Base-by-base conservation (phyloP, 768 basidiomycete species). In the Amanita rubescens region DNA sequence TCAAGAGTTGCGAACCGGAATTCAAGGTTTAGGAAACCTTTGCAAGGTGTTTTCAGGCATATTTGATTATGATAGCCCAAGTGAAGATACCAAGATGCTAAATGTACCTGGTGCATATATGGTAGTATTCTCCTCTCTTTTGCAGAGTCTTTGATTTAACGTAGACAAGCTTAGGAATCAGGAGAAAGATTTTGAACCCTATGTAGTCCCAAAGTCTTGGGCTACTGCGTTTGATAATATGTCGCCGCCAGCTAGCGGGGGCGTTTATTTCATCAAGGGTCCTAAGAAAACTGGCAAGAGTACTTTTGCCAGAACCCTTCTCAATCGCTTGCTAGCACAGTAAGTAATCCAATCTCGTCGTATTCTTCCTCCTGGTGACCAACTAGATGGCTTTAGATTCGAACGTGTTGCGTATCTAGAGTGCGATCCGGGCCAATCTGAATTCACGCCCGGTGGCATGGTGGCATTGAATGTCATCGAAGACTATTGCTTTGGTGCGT, bases 381-480 rank as follows among this genome's bases (percentile, higher is more conserved):
- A 3, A 24, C 10, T 46, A 44, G 33, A 19, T 14, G 24, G 34
- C 2, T 6, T 11, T 55, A 91, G 87, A 25, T 90, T 90, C 69
- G 73, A 75, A 20, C 76, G 75, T n/a, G 91, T 97, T 2, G 94
- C 93, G 0, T 96, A 81, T 65, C 76, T 99, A 7, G 95, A 98
- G 64, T 90, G 89, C 55, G 95, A 99, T 68, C 60, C 90, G 3
- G 95, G 95, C 15, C 95, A 99, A 68, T 87, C 92, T 3, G 94
- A 97, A 67, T 95, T 97, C 63, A 86, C 87, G 1, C 85, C 90
- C 0, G 84, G 84, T 0, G 95, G 94, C 0, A 78, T 90, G 69
- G 87, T 96, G 11, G 79, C 90, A 0, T 69, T 99, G 27, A 86
- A 83, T 64, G 58, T 95, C 1, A 59, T 96, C 12, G 80, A 84